Conservation (phyloP, 441 rosid species). For the Adansonia grandidieri region DNA sequence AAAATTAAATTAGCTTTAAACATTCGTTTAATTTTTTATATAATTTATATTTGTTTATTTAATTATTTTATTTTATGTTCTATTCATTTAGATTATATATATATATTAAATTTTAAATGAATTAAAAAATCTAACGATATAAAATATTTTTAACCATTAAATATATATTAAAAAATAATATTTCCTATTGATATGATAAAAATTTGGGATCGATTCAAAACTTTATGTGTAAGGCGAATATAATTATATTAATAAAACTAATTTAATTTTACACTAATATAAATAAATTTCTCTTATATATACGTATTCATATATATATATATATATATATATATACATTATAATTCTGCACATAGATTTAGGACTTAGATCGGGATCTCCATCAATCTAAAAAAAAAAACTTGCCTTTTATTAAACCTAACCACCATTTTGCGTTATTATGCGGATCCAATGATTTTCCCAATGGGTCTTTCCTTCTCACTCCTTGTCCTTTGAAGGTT, state of each 20-base stretch:
- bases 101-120: no score
- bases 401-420: conserved; percentile 37
- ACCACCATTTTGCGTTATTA: conserved; percentile 45
- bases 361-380: conserved; percentile 41
- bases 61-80: background rate
- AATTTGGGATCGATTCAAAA: no score
- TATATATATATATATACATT: conserved; percentile 26
- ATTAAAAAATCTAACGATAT: no score
- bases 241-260: no score
- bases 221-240: no score
- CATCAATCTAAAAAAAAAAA: conserved; percentile 24
- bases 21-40: no score
- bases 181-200: no score
- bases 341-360: conserved; percentile 45
- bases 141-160: no score
- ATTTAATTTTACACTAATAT: no score
- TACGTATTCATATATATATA: background rate
- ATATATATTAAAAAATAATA: no score
- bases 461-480: conserved; percentile 34
- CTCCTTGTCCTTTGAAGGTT: conserved; percentile 1
- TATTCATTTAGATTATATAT: background rate
- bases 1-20: no score
- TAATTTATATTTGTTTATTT: no score
- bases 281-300: background rate
- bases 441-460: conserved; percentile 57